Evolutionary conservation across 495 filamentous ascomycete species (phyloP), one percentile per base, ranked within the genome.

Genomic region (Annulohypoxylon moriforme): DNA sequence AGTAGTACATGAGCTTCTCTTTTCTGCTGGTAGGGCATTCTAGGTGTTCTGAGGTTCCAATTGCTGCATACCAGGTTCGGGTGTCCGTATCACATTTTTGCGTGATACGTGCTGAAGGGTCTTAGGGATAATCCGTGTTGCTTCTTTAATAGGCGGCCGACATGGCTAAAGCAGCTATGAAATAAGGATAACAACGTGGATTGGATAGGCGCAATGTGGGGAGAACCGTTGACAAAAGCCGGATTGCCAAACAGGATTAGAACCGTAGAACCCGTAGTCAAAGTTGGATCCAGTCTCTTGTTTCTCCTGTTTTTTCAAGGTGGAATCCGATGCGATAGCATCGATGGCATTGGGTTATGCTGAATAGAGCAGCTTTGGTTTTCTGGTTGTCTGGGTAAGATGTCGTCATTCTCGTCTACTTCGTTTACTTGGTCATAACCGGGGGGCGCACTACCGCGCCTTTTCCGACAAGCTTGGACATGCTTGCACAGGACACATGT

Each of bases 361-460:
- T 8, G 46, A 25, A 49, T 49, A 49, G 8, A 49, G 22, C 24
- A 50, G 47, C n/a, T 42, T 16, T 42, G 18, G 47, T 50, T 58
- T n/a, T 42, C 38, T 42, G 44, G 47, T 50, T 58, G 60, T 68
- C 60, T 68, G 60, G 65, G 57, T 65, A 56, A 52, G 52, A 73
- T 69, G 65, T 73, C 71, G 71, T 73, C 71, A 73, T 69, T 69
- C 40, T 73, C 71, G 65, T 69, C n/a, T 40, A 60, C 64, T 29
- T 52, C 20, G n/a, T 46, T 14, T 22, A 25, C 25, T 60, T 56
- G 44, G 71, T 73, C 57, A 69, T 61, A 60, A 57, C 59, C 47
- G 46, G 22, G 46, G 22, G 29, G 56, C 13, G 56, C 65, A 65
- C 70, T 56, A 57, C 56, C 55, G 60, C 47, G 60, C 64, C 64